phyloP scores from a whole-genome alignment of 257 asterid species.

The Henckelia pumila region DNA sequence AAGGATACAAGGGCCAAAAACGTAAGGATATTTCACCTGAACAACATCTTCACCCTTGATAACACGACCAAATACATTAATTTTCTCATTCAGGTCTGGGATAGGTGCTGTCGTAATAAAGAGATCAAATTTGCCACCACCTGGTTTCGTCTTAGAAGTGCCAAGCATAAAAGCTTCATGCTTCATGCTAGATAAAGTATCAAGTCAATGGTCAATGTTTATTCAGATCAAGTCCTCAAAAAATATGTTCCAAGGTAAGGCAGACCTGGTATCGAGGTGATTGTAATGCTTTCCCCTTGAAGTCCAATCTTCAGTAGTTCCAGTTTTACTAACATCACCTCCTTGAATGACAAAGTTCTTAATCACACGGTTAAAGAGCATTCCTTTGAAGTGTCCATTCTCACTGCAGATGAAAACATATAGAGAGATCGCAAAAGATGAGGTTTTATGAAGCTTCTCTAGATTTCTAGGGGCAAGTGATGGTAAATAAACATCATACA shows the following conservation, averaged over 20 bases:
- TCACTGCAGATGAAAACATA: constrained; percentile 48
- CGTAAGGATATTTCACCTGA: constrained; percentile 48
- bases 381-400: constrained; percentile 76
- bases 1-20: background rate
- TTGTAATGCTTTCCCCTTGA: constrained; percentile 78
- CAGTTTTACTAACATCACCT: constrained; percentile 66
- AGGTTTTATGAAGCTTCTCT: constrained; percentile 7
- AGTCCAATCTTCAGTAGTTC: constrained; percentile 83
- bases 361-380: constrained; percentile 81
- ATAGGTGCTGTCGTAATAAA: constrained; percentile 91
- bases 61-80: constrained; percentile 84
- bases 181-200: constrained; percentile 49
- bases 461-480: constrained; percentile 4
- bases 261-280: constrained; percentile 87
- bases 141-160: constrained; percentile 68
- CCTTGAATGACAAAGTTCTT: constrained; percentile 94
- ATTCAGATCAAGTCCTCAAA: constrained; percentile 2
- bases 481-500: background rate
- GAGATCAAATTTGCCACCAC: constrained; percentile 65
- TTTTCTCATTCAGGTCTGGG: constrained; percentile 81
- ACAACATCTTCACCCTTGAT: constrained; percentile 94
- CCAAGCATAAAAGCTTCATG: constrained; percentile 99
- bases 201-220: constrained; percentile 4
- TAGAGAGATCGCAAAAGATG: constrained; percentile 17
- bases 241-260: constrained; percentile 24